These are phyloP conservation scores for Apiotrichum siamense DNA, from an alignment of 1,284 basidiomycete genomes.

Conservation along the genomic window DNA sequence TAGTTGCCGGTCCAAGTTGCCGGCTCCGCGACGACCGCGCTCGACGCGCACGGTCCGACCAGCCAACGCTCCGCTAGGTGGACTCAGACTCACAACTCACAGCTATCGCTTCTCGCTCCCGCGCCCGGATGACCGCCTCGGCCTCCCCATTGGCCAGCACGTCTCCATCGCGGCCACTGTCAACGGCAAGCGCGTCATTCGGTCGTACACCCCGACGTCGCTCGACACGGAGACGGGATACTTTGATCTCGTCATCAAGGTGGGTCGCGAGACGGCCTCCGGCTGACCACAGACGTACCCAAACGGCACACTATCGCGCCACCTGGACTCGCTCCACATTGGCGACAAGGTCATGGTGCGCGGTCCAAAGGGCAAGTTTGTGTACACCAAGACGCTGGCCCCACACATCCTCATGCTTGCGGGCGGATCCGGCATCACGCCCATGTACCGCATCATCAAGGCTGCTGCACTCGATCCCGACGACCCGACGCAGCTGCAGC, in stretches of 20 bases:
- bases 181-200: constrained; percentile 78
- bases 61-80: neutral
- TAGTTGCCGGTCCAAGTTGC: too few relatives aligned
- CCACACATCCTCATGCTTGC: constrained; percentile 90
- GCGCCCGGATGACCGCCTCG: constrained; percentile 65
- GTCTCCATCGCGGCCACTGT: constrained; percentile 87
- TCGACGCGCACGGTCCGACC: neutral
- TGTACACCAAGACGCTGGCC: constrained; percentile 62
- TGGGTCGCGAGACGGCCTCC: constrained; percentile 37
- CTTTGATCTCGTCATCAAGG: constrained; percentile 97
- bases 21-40: neutral
- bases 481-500: constrained; percentile 72
- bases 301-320: constrained; percentile 89
- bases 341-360: constrained; percentile 83
- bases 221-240: constrained; percentile 85
- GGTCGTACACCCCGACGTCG: constrained; percentile 92
- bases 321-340: constrained; percentile 71
- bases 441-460: constrained; percentile 91
- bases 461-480: constrained; percentile 76
- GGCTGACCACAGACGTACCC: constrained; percentile 68
- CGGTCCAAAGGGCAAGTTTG: constrained; percentile 93
- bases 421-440: constrained; percentile 88
- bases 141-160: constrained; percentile 94
- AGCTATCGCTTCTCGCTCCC: constrained; percentile 90
- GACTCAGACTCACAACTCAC: too few relatives aligned